Percentiles rank a stretch among this genome's conserved stretches.
These are phyloP conservation scores for Pseudotsuga menziesii DNA, from an alignment of 75 land plant species.

Conservation along the genomic window DNA sequence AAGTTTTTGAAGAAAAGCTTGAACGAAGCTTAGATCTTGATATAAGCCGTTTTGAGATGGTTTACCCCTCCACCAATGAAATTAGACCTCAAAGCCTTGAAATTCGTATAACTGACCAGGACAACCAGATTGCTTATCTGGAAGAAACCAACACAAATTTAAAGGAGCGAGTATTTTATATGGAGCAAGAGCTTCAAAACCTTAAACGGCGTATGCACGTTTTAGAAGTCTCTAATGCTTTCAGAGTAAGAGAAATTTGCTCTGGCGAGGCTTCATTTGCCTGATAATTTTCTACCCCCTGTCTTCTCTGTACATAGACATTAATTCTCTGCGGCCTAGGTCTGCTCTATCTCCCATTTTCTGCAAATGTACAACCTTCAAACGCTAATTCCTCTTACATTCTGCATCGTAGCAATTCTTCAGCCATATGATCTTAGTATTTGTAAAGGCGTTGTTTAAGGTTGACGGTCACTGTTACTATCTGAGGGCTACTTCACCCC, in stretches of 20 bases:
- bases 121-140: slow-evolving; percentile 35
- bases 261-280: slow-evolving; percentile 4
- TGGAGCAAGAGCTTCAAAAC: slow-evolving; percentile 26
- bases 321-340: background rate
- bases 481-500: background rate
- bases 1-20: background rate
- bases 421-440: too few species aligned
- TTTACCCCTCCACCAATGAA: slow-evolving; percentile 14
- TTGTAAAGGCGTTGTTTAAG: background rate
- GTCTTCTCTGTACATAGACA: background rate
- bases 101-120: slow-evolving; percentile 21
- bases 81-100: slow-evolving; percentile 14
- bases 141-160: slow-evolving; percentile 28
- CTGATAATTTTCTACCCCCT: background rate
- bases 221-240: slow-evolving; percentile 8
- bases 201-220: slow-evolving; percentile 21
- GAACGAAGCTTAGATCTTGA: background rate
- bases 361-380: background rate
- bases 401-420: background rate
- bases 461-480: background rate
- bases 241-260: background rate
- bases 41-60: slow-evolving; percentile 27
- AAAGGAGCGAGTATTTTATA: slow-evolving; percentile 22
- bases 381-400: slow-evolving; percentile 1
- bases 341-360: background rate